phyloP scores from a whole-genome alignment of 2,329 filamentous ascomycete genomes.

The Fusarium compactum region DNA sequence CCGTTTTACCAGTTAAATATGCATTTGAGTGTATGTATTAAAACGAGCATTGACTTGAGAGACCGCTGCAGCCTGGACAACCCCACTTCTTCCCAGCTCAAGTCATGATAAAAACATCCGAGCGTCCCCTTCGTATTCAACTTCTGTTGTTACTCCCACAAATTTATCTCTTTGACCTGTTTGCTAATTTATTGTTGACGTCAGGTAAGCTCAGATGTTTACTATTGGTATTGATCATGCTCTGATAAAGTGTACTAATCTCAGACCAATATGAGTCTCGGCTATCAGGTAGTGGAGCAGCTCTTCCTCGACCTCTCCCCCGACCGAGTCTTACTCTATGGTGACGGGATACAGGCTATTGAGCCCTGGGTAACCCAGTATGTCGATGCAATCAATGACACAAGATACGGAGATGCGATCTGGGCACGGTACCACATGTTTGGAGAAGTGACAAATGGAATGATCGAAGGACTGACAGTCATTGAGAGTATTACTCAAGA shows the following conservation, averaged over 20 bases:
- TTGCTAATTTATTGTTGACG: no score
- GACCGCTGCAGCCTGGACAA: not conserved
- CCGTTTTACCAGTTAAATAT: no score
- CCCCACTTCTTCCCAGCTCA: not conserved
- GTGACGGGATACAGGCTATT: not conserved
- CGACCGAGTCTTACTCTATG: not conserved
- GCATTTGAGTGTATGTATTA: not conserved
- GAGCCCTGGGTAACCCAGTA: not conserved
- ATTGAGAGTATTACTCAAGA: not conserved
- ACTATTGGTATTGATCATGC: no score
- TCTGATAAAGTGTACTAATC: no score
- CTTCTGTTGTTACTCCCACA: no score
- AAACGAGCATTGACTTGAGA: not conserved
- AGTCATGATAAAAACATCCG: no score
- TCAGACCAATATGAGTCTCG: not conserved
- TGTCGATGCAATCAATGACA: not conserved
- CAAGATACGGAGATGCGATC: not conserved
- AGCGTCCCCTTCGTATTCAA: no score
- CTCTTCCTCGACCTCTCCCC: not conserved
- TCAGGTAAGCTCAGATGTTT: no score
- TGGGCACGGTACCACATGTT: slow-evolving; percentile 6
- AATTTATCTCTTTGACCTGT: no score
- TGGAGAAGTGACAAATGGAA: not conserved
- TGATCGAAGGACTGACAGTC: not conserved
- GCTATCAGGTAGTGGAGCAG: not conserved